phyloP scores from a whole-genome alignment of 2,329 filamentous ascomycete species.

The Niveomyces coronatus region DNA sequence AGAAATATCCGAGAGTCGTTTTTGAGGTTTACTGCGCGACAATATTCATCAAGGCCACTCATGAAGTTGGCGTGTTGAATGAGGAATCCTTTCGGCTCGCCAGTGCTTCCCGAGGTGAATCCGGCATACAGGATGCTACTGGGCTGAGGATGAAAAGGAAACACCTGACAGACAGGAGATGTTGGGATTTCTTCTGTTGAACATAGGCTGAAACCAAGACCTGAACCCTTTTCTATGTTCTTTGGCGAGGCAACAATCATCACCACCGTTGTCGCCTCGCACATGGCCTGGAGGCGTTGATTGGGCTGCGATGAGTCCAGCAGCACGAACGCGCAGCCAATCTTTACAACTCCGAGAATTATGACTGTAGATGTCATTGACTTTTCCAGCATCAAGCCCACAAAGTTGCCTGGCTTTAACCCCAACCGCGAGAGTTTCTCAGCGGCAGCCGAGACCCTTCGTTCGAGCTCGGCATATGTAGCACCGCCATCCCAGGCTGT shows the following conservation, averaged over 20 bases:
- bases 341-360: conserved; percentile 18
- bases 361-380: conserved; percentile 16
- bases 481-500: conserved; percentile 18
- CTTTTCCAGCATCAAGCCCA: conserved; percentile 20
- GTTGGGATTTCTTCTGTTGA: background rate
- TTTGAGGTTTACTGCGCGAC: background rate
- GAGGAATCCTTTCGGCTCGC: conserved; percentile 4
- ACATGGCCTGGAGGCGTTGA: conserved; percentile 11
- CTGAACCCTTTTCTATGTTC: background rate
- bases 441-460: conserved; percentile 13
- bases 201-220: background rate
- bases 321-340: conserved; percentile 19
- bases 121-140: background rate
- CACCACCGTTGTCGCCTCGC: background rate
- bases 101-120: conserved; percentile 4
- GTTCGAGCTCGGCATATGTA: conserved; percentile 17
- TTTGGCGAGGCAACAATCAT: background rate
- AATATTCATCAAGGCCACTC: conserved; percentile 4
- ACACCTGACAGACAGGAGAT: background rate
- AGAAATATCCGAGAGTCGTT: background rate
- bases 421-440: conserved; percentile 2
- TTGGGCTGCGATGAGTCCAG: conserved; percentile 17
- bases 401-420: conserved; percentile 8
- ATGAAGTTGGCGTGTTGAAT: conserved; percentile 1
- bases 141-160: background rate